Percentiles rank a stretch among this genome's conserved stretches.
These are phyloP conservation scores for Conoideocrella luteorostrata DNA, from an alignment of 2,329 filamentous ascomycete species.

Conservation along the genomic window DNA sequence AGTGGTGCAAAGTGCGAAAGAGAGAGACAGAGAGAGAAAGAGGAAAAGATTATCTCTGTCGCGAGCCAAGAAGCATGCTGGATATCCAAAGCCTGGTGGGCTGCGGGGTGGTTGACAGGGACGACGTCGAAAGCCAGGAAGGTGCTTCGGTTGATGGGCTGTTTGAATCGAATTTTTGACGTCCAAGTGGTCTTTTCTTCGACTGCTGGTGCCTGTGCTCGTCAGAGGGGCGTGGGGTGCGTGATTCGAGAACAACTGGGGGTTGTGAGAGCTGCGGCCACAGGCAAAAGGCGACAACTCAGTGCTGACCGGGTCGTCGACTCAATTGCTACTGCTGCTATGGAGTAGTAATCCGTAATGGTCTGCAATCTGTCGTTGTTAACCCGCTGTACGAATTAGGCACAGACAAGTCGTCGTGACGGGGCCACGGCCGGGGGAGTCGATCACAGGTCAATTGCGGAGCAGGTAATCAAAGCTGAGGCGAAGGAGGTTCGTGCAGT, in stretches of 20 bases:
- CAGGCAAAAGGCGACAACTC: conserved; percentile 1
- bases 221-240: conserved; percentile 2
- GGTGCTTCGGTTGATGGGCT: neutral
- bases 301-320: too few species aligned
- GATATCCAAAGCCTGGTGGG: conserved; percentile 8
- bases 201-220: neutral
- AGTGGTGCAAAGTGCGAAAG: conserved; percentile 18
- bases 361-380: too few species aligned
- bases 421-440: conserved; percentile 1
- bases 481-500: neutral
- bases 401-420: conserved; percentile 1
- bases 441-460: conserved; percentile 6
- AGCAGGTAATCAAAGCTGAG: conserved; percentile 5
- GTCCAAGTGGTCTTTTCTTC: neutral
- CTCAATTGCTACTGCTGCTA: too few species aligned
- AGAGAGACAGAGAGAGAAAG: conserved; percentile 13
- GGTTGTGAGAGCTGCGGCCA: neutral
- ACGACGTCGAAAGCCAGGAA: neutral
- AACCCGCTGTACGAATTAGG: too few species aligned
- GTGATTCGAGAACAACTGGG: conserved; percentile 7
- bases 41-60: conserved; percentile 16
- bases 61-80: conserved; percentile 20
- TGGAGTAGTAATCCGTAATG: too few species aligned
- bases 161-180: neutral
- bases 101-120: neutral